Conservation (phyloP, 441 rosid species). For the Pelargonium myrrhifolium region DNA sequence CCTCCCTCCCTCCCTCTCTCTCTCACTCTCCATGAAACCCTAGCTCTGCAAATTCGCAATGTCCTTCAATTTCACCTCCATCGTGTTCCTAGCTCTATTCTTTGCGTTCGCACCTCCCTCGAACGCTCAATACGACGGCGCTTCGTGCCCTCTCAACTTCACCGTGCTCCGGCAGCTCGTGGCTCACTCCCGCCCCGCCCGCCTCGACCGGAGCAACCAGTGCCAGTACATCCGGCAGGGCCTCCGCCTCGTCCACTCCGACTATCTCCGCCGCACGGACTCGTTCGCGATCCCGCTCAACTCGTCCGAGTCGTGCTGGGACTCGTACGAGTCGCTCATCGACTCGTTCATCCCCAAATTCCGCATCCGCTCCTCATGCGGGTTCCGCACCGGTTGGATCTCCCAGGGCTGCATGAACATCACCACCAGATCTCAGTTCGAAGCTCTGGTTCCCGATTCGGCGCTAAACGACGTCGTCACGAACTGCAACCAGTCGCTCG, state of each 20-base stretch:
- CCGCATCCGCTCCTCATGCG: constrained; percentile 52
- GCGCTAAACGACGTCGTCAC: constrained; percentile 26
- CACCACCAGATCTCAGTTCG: constrained; percentile 58
- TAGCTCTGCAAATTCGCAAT: not conserved
- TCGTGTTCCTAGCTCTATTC: constrained; percentile 12
- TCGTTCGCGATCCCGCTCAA: constrained; percentile 55
- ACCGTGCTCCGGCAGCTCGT: constrained; percentile 36
- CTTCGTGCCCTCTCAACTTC: constrained; percentile 70
- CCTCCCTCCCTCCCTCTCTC: too few relatives aligned
- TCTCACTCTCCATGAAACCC: not conserved
- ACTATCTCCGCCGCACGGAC: constrained; percentile 45
- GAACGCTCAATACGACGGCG: constrained; percentile 19
- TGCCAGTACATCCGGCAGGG: constrained; percentile 59
- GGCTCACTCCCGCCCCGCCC: constrained; percentile 4
- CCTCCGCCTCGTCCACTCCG: constrained; percentile 56
- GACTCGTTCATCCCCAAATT: constrained; percentile 28
- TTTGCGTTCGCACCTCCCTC: not conserved
- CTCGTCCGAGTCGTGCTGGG: constrained; percentile 71
- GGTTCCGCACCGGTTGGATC: constrained; percentile 71
- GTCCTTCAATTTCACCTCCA: constrained; percentile 8
- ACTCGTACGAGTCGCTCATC: constrained; percentile 36
- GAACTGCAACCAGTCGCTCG: constrained; percentile 61
- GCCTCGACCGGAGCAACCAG: constrained; percentile 12
- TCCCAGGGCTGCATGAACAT: constrained; percentile 72
- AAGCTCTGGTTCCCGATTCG: constrained; percentile 31